Percentiles rank a stretch among this genome's conserved stretches.
Conservation (phyloP, 768 basidiomycete genomes). For the Russula dissimulans region DNA sequence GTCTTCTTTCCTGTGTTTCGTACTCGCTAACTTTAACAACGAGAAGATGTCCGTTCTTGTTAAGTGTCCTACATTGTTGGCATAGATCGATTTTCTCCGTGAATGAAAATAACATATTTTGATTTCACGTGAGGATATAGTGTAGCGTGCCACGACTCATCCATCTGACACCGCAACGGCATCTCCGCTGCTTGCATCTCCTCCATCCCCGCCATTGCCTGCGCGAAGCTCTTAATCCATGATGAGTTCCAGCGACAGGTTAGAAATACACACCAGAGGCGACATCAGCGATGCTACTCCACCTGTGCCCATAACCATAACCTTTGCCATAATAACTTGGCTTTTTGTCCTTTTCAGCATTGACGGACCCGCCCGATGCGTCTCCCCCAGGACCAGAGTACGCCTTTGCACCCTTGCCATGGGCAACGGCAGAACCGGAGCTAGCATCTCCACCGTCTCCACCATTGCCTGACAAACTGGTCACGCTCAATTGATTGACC, state of each 20-base stretch:
- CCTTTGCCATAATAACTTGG: background rate
- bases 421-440: conserved; percentile 23
- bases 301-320: background rate
- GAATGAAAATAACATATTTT: background rate
- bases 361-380: conserved; percentile 25
- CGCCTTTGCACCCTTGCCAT: conserved; percentile 21
- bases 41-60: conserved; percentile 1
- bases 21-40: conserved; percentile 12
- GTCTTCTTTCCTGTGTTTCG: conserved; percentile 1
- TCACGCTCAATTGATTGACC: background rate
- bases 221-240: background rate
- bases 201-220: conserved; percentile 14
- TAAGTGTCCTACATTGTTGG: background rate
- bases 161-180: background rate
- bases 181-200: conserved; percentile 9
- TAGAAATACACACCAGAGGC: conserved; percentile 23
- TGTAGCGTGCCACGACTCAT: background rate
- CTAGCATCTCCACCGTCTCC: conserved; percentile 11
- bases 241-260: background rate
- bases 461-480: conserved; percentile 2
- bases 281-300: conserved; percentile 21
- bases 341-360: background rate
- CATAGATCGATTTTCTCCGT: background rate
- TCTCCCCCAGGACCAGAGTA: conserved; percentile 24
- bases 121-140: background rate